Conservation (phyloP, 352 stramenopile genomes). For the Phytopythium boreale region DNA sequence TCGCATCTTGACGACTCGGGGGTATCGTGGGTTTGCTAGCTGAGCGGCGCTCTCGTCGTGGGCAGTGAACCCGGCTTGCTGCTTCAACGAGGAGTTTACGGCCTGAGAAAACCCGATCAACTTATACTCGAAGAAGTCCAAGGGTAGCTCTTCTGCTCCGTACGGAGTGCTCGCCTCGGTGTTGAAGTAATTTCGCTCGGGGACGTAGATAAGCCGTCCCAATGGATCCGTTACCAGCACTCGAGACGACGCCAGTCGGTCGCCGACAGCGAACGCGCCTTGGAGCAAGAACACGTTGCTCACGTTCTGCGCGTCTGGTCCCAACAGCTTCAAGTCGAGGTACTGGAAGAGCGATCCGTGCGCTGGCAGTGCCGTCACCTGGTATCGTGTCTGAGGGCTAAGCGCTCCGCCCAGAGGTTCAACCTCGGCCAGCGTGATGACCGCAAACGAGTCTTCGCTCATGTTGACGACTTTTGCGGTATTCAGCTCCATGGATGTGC, state of each 20-base stretch:
- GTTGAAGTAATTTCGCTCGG: conserved; percentile 57
- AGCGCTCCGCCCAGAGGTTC: conserved; percentile 42
- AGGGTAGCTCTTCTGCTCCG: background rate
- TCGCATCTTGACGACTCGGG: conserved; percentile 43
- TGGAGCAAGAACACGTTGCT: background rate
- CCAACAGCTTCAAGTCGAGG: background rate
- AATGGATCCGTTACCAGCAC: conserved; percentile 21
- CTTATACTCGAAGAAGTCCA: conserved; percentile 44
- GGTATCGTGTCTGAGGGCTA: conserved; percentile 22
- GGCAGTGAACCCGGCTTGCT: conserved; percentile 4
- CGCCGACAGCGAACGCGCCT: conserved; percentile 16
- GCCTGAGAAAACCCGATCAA: conserved; percentile 5
- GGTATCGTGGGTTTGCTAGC: conserved; percentile 10
- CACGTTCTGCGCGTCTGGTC: background rate
- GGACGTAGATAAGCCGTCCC: conserved; percentile 41
- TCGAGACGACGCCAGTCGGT: conserved; percentile 7
- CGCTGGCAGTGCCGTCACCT: conserved; percentile 31
- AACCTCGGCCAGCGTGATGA: conserved; percentile 29
- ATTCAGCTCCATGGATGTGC: conserved; percentile 10
- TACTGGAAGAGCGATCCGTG: conserved; percentile 59
- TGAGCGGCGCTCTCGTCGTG: conserved; percentile 8
- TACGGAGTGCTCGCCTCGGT: conserved; percentile 7
- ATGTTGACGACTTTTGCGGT: conserved; percentile 26
- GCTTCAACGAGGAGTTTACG: background rate
- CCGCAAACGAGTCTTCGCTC: conserved; percentile 46